These are phyloP conservation scores for Heterobasidion parviporum DNA, from an alignment of 1,284 basidiomycete species.

Conservation along the genomic window DNA sequence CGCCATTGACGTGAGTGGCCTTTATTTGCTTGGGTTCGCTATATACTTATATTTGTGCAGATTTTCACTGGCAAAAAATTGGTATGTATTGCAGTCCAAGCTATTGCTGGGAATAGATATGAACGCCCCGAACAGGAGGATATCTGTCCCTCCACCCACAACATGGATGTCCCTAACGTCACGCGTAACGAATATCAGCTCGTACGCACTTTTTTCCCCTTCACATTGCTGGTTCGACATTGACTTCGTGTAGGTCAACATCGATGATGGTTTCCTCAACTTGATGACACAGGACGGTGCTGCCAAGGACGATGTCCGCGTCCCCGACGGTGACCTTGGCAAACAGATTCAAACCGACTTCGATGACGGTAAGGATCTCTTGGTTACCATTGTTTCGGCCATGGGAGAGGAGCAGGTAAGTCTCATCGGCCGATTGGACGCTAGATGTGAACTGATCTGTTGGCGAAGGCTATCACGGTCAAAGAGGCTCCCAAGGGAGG, in stretches of 20 bases:
- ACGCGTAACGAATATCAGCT: constrained; percentile 87
- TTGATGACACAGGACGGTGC: constrained; percentile 82
- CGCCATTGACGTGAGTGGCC: constrained; percentile 80
- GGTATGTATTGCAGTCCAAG: constrained; percentile 30
- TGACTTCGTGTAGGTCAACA: constrained; percentile 53
- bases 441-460: constrained; percentile 3
- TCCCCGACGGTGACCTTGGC: constrained; percentile 86
- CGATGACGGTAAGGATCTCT: constrained; percentile 82
- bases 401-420: constrained; percentile 87
- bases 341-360: constrained; percentile 68
- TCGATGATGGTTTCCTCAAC: constrained; percentile 91
- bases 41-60: constrained; percentile 28
- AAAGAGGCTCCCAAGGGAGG: constrained; percentile 74
- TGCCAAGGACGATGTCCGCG: constrained; percentile 92
- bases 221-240: background rate
- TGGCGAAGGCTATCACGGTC: constrained; percentile 63
- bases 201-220: constrained; percentile 35
- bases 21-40: background rate
- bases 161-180: constrained; percentile 99
- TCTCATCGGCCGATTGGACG: background rate
- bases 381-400: constrained; percentile 85
- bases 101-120: constrained; percentile 6
- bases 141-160: constrained; percentile 97
- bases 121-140: constrained; percentile 65
- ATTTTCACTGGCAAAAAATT: constrained; percentile 96